Evolutionary conservation across 2,329 filamentous ascomycete species (phyloP).

Genomic region (Fusarium torreyae): DNA sequence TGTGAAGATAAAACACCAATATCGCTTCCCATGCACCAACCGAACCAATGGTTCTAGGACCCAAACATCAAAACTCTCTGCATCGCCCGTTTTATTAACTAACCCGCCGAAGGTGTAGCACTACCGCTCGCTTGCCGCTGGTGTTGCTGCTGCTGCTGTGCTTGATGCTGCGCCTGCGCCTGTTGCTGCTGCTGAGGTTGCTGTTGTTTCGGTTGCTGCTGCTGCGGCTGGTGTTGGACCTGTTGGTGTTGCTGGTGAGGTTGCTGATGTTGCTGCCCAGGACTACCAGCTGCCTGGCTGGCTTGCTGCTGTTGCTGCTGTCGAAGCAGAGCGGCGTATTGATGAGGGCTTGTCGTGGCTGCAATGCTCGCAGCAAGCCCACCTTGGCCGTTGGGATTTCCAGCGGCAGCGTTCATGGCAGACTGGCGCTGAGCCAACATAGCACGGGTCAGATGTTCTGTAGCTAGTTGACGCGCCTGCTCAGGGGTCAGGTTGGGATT

Average conservation of each 20-base stretch:
- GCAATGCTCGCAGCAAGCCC: conserved; percentile 65
- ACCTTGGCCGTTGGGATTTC: conserved; percentile 61
- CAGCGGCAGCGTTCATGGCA: conserved; percentile 70
- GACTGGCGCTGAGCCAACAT: conserved; percentile 66
- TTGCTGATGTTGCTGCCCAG: conserved; percentile 49
- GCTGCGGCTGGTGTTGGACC: conserved; percentile 42
- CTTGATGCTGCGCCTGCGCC: conserved; percentile 25
- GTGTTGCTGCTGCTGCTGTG: conserved; percentile 40
- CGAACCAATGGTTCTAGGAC: conserved; percentile 27
- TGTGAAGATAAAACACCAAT: conserved; percentile 36
- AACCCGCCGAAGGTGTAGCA: conserved; percentile 56
- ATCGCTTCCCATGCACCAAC: conserved; percentile 27
- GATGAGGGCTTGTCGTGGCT: conserved; percentile 68
- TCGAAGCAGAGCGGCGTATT: conserved; percentile 71
- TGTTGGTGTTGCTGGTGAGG: conserved; percentile 49
- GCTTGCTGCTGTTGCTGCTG: conserved; percentile 69
- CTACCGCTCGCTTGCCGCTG: conserved; percentile 59
- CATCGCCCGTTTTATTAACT: conserved; percentile 36
- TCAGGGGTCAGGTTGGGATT: conserved; percentile 67
- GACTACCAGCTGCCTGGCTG: conserved; percentile 50
- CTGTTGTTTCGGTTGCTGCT: conserved; percentile 33
- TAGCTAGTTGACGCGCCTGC: conserved; percentile 66
- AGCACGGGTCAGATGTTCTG: conserved; percentile 63
- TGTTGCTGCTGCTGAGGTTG: conserved; percentile 44
- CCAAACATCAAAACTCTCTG: conserved; percentile 23